phyloP scores from a whole-genome alignment of 768 basidiomycete species.

The Trametes cinnabarina region DNA sequence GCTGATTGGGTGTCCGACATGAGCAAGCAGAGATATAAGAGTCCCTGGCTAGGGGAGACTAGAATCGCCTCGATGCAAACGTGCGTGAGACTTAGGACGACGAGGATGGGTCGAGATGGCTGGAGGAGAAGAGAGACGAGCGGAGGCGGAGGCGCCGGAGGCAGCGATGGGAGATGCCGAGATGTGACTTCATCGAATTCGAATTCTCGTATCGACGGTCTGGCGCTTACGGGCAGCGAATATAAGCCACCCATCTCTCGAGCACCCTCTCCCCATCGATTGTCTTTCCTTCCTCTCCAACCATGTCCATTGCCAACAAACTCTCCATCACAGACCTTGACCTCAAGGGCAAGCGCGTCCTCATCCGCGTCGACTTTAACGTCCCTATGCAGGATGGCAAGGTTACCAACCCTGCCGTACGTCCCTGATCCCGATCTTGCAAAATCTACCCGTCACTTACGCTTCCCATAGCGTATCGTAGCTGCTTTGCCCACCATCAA shows the following conservation, averaged over 20 bases:
- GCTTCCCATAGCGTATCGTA: slow-evolving; percentile 76
- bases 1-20: slow-evolving; percentile 39
- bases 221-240: slow-evolving; percentile 1
- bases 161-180: slow-evolving; percentile 19
- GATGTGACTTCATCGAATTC: slow-evolving; percentile 19
- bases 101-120: slow-evolving; percentile 10
- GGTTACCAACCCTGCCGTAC: slow-evolving; percentile 94
- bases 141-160: no score
- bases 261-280: slow-evolving; percentile 20
- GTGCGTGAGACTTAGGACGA: not conserved
- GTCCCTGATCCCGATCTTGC: slow-evolving; percentile 34
- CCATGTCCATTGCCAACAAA: slow-evolving; percentile 94
- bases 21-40: slow-evolving; percentile 6
- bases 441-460: slow-evolving; percentile 10
- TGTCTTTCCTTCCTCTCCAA: slow-evolving; percentile 28
- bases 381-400: slow-evolving; percentile 87
- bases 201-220: slow-evolving; percentile 1
- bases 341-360: slow-evolving; percentile 83
- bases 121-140: slow-evolving; percentile 1
- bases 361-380: slow-evolving; percentile 96
- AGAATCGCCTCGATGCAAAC: slow-evolving; percentile 13
- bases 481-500: slow-evolving; percentile 94
- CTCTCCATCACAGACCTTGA: slow-evolving; percentile 89
- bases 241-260: slow-evolving; percentile 5
- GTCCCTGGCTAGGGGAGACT: slow-evolving; percentile 10